A percentile compares a stretch with the other conserved stretches of the same genome.
Evolutionary conservation across 768 basidiomycete species (phyloP).

Genomic region (Goffeauzyma gilvescens): DNA sequence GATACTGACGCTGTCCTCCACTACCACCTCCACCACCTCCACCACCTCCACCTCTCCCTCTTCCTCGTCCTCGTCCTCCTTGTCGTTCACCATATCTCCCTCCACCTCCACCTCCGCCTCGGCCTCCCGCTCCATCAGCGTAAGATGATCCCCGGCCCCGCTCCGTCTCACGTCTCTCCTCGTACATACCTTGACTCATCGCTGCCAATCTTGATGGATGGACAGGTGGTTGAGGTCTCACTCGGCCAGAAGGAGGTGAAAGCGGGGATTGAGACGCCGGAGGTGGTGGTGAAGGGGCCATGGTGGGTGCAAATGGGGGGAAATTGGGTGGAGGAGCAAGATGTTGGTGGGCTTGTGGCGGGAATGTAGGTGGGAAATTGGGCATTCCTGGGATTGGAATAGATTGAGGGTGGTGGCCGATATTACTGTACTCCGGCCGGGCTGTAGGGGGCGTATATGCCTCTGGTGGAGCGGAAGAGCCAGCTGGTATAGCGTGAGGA

Average conservation of each 20-base stretch:
- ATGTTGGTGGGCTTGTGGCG: background rate
- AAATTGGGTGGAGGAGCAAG: background rate
- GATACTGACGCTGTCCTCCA: too few species aligned
- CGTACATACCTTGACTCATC: background rate
- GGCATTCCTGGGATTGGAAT: too few species aligned
- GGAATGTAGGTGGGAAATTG: background rate
- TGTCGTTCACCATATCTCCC: background rate
- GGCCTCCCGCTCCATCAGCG: background rate
- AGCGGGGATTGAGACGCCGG: background rate
- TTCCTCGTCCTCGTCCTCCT: background rate
- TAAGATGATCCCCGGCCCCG: background rate
- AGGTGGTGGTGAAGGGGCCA: background rate
- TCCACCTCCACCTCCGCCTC: background rate
- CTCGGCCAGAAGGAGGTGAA: background rate
- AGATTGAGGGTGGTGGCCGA: too few species aligned
- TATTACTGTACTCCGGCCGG: too few species aligned
- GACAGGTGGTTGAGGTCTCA: background rate
- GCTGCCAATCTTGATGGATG: background rate
- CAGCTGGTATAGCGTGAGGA: too few species aligned
- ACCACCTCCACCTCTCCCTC: too few species aligned
- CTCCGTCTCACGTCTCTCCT: background rate
- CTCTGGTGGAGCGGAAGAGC: too few species aligned
- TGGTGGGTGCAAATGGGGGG: background rate
- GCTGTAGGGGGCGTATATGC: too few species aligned
- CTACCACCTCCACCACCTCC: too few species aligned